A percentile compares a stretch with the other conserved stretches of the same genome.
Conservation (phyloP, 148 eudicot genomes). For the Pharnaceum exiguum region DNA sequence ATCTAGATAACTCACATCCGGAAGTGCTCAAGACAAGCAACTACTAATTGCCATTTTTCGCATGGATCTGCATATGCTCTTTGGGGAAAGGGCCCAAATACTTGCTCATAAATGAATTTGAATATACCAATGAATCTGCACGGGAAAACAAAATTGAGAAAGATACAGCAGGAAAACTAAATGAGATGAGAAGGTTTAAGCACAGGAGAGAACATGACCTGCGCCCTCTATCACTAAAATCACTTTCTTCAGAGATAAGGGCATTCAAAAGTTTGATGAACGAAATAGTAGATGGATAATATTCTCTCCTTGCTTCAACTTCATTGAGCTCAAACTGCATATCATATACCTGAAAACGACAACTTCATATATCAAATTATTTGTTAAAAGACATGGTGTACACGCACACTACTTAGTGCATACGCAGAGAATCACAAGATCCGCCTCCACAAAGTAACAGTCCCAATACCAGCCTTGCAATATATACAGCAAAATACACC, state of each 20-base stretch:
- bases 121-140: constrained; percentile 95
- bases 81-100: constrained; percentile 90
- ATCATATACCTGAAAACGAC: constrained; percentile 70
- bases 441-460: not conserved
- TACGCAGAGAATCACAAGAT: not conserved
- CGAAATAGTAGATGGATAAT: constrained; percentile 90
- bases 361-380: too few species aligned
- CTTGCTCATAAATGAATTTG: constrained; percentile 89
- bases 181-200: not conserved
- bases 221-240: constrained; percentile 79
- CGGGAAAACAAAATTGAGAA: constrained; percentile 3
- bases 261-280: constrained; percentile 82
- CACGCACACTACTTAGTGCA: too few species aligned
- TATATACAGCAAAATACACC: too few species aligned
- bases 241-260: constrained; percentile 87
- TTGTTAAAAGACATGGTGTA: too few species aligned
- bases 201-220: constrained; percentile 39
- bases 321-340: constrained; percentile 97
- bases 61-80: constrained; percentile 89
- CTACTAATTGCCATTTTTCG: constrained; percentile 95
- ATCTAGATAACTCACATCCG: constrained; percentile 50
- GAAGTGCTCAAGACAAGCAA: constrained; percentile 91
- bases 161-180: not conserved
- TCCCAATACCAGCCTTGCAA: too few species aligned
- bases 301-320: constrained; percentile 94